A percentile compares a stretch with the other conserved stretches of the same genome.
Evolutionary conservation across 345 rosid species (phyloP).

Genomic region (Raphanus raphanistrum): DNA sequence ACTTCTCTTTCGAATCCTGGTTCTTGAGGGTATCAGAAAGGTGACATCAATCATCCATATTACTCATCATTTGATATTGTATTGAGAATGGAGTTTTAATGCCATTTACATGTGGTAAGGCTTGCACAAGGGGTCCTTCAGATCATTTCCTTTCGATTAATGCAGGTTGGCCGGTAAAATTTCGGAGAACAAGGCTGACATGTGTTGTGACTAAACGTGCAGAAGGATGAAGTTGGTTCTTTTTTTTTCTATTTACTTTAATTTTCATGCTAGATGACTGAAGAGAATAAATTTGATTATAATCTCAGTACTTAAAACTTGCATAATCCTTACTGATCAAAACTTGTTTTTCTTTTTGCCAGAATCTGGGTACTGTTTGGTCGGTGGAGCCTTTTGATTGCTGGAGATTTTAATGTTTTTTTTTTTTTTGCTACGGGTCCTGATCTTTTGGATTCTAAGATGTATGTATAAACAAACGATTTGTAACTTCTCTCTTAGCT

Average conservation of each 20-base stretch:
- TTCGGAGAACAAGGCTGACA: constrained; percentile 11
- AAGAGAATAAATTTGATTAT: constrained; percentile 1
- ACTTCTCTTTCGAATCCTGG: constrained; percentile 28
- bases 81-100: not conserved
- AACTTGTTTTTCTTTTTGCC: not conserved
- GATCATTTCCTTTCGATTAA: constrained; percentile 30
- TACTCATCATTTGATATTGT: not conserved
- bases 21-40: constrained; percentile 27
- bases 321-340: constrained; percentile 2
- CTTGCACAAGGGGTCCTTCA: constrained; percentile 10
- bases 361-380: constrained; percentile 20
- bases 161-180: constrained; percentile 33
- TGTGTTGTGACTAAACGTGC: not conserved
- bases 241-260: not conserved
- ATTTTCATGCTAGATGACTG: not conserved
- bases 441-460: not conserved
- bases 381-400: constrained; percentile 15
- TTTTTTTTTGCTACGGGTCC: not conserved
- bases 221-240: constrained; percentile 27
- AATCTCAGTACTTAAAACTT: not conserved
- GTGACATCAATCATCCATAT: constrained; percentile 26
- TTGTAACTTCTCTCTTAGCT: not conserved
- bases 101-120: constrained; percentile 18
- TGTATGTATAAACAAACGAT: constrained; percentile 24
- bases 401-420: constrained; percentile 16